Base-by-base conservation (phyloP, 2,329 filamentous ascomycete species). In the Colletotrichum nymphaeae region DNA sequence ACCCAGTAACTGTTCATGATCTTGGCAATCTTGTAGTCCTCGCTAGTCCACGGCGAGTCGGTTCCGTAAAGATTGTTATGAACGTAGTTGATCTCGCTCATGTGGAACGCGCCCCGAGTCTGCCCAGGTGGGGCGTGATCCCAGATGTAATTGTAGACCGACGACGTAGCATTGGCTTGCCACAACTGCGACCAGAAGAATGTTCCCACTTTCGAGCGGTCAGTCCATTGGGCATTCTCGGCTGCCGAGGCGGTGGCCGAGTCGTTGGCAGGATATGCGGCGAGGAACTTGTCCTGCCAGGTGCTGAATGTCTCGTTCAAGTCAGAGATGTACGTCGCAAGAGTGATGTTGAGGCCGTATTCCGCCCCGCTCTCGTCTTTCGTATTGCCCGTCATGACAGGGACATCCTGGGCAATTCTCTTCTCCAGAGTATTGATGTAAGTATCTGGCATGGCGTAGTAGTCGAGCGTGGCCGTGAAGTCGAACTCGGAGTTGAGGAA, bases 51-150 rank as follows among this genome's bases (percentile, higher is more conserved):
- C 5, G 35, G 52, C 0, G 26, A 56, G n/a, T 66, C 53, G 5
- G 53, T 66, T 5, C 53, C 63, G 63, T 83, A 83, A 16, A 84
- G 76, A 35, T 79, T 79, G 69, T 84, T 83, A 28, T 83, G 76
- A 1, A 78, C 79, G 65, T 84, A 84, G 73, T 80, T 81, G 68
- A 84, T 81, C 77, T 84, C 83, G 1, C 80, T 80, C 75, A 79
- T 77, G 67, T 84, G 82, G 75, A 79, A 82, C 7, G 83, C 82
- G 8, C 83, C 83, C 67, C 76, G 75, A 59, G 62, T 42, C 68
- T 83, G 81, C 7, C 81, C 52, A 30, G 56, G 28, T 5, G 56
- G 26, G 19, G 56, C 56, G 56, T 58, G 56, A 32, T 58, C 56
- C 56, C 56, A 32, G 14, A 58, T 58, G 7, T 32, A 58, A 19